Base-by-base conservation (phyloP, 225 moss, liverwort and hornwort genomes). In the Bryum argenteum region DNA sequence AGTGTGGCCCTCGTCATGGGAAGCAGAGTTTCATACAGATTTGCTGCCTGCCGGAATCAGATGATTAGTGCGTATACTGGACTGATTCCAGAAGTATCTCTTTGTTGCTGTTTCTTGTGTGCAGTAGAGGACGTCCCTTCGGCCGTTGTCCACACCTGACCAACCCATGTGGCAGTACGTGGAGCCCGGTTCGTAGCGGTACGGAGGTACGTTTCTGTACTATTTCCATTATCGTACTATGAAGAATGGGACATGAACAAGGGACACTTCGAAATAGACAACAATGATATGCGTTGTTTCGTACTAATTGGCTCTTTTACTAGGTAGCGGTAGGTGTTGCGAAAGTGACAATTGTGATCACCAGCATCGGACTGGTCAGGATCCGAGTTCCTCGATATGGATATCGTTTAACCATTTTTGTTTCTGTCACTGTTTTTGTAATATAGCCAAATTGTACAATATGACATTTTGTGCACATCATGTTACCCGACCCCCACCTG, bases 101-200 rank as follows among this genome's bases (percentile, higher is more conserved):
- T 61, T 19, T 21, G 37, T 26, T 77, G n/a, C n/a, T n/a, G 65
- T 38, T 10, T 58, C 47, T 48, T 20, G 61, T 22, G 26, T 57
- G 66, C 56, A 56, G 43, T 18, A 15, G 5, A 41, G 23, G 56
- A 67, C 14, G 45, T 19, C 69, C 43, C 73, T 21, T 54, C 3
- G 52, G 21, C 52, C 42, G 19, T 51, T 33, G 66, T 66, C 22
- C 58, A 43, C 72, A 56, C 38, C 38, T 48, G 48, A 48, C 6
- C 42, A 43, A 28, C 41, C 58, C 67, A 41, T 56, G 42, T 21
- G 42, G 19, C 5, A n/a, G 64, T 63, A 50, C 58, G 58, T 81
- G 81, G 74, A 79, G 75, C 62, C 78, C 82, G 67, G 58, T 63
- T 67, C 57, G 58, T 53, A 18, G 7, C 33, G 13, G 68, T 69